Evolutionary conservation across 257 asterid genomes (phyloP), one percentile per base, ranked within the genome.

Genomic region (Scutellaria barbata): DNA sequence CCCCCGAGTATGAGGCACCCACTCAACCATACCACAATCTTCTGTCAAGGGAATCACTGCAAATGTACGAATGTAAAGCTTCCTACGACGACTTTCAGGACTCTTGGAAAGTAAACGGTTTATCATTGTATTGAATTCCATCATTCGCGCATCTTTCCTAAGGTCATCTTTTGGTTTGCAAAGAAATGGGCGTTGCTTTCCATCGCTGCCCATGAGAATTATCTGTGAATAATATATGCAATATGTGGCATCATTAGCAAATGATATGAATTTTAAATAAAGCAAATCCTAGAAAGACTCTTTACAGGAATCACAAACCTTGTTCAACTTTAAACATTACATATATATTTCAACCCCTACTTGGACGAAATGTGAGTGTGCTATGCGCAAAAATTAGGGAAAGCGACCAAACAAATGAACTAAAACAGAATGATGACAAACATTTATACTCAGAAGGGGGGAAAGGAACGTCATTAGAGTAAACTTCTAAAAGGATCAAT

Each of bases 151-250:
- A 86, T 94, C 99, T 83, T 94, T 94, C 74, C 99, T 86, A 35
- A 94, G 89, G 82, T 91, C 99, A 78, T 94, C 99, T 84, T 94
- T 94, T 10, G 99, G 99, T 79, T 94, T 94, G 92, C 96, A 94
- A 65, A 94, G 97, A 83, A 94, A 94, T 66, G 99, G 96, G 51
- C 88, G 86, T 66, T 89, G 83, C 75, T 63, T 63, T 70, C 97
- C 97, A 82, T 94, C 96, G 79, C 97, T 94, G 45, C 98, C 97
- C 72, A 91, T 83, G 82, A 94, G 92, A 89, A 91, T 75, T 61
- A 94, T 67, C 98, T 94, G 86, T 76, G 80, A 68, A 70, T 11
- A 60, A 51, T 22, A 17, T 40, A 54, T 62, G 60, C 63, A 16
- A 13, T 46, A 52, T 55, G 59, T 70, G 46, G 54, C 50, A 8